Base-by-base conservation (phyloP, 139 green algal genomes). In the Chlamydomonas eustigma region DNA sequence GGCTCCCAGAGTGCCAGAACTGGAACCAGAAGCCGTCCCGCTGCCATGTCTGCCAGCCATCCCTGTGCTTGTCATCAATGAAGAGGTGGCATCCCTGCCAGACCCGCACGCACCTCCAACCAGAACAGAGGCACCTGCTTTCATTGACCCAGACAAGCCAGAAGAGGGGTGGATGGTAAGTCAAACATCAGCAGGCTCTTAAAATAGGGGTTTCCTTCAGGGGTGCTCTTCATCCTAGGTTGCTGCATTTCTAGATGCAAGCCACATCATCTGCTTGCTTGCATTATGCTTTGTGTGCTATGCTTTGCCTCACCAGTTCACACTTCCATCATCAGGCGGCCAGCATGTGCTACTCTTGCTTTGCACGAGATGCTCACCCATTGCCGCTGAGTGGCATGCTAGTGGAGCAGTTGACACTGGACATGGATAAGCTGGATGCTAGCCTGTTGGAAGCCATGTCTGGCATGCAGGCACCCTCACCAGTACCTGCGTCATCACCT, bases 151-250 rank as follows among this genome's bases (percentile, higher is more conserved):
- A 35, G 52, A 68, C 52, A 68, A 68, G 18, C 52, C 52, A 4
- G 52, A 68, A 4, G 52, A 68, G 52, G 52, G 52, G 12, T 68
- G 52, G 52, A 68, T 68, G 52, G 52, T 68, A 28, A 68, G 52
- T 68, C n/a, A n/a, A n/a, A n/a, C n/a, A n/a, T n/a, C n/a, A n/a
- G n/a, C n/a, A n/a, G n/a, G n/a, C n/a, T n/a, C n/a, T n/a, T n/a
- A n/a, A n/a, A n/a, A n/a, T n/a, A n/a, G n/a, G n/a, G n/a, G 52
- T 68, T 8, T 18, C 44, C 44, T 58, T 12, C 12, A 58, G 44
- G 44, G 44, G 44, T 18, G 18, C 12, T 58, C 44, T 58, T 12
- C 44, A 58, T 12, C n/a, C 44, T 58, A 58, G 44, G 18, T 12
- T 58, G 44, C 44, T 28, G 44, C 12, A 58, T 58, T 18, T 18